Conservation (phyloP, 192 early-diverging fungal genomes). For the Gigaspora rosea region DNA sequence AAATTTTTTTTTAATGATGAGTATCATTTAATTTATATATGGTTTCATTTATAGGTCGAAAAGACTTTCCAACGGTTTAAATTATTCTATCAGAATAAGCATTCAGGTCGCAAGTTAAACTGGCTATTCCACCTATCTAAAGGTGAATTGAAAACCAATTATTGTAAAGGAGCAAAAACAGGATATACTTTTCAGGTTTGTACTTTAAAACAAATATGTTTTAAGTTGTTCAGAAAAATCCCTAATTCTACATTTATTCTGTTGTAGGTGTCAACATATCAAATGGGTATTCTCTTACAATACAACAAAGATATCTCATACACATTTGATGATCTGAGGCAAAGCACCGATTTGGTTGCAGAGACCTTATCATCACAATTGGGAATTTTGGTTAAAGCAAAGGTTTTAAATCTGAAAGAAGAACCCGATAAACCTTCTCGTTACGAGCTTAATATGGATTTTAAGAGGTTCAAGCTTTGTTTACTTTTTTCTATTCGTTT, state of each 20-base stretch:
- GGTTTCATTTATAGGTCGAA: slow-evolving; percentile 57
- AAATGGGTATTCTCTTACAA: slow-evolving; percentile 91
- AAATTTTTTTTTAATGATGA: background rate
- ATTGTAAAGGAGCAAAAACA: slow-evolving; percentile 72
- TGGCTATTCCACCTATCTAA: slow-evolving; percentile 93
- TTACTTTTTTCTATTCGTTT: background rate
- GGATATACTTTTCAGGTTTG: slow-evolving; percentile 75
- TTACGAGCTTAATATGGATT: slow-evolving; percentile 81
- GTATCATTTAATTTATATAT: too few relatives aligned
- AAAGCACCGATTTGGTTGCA: slow-evolving; percentile 68
- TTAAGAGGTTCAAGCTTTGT: slow-evolving; percentile 56
- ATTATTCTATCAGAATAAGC: slow-evolving; percentile 85
- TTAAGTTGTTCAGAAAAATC: too few relatives aligned
- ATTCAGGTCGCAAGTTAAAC: slow-evolving; percentile 87
- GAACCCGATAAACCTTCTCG: slow-evolving; percentile 58
- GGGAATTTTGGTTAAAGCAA: slow-evolving; percentile 80
- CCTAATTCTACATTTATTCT: background rate
- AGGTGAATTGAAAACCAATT: slow-evolving; percentile 90
- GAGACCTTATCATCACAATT: slow-evolving; percentile 73
- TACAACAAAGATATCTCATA: slow-evolving; percentile 82
- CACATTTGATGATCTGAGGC: slow-evolving; percentile 73
- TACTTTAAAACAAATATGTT: background rate
- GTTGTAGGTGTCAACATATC: slow-evolving; percentile 77
- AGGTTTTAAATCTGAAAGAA: slow-evolving; percentile 62
- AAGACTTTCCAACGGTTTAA: slow-evolving; percentile 85